Conservation (phyloP, 108 stramenopile genomes). For the Fragilariopsis cylindrus region DNA sequence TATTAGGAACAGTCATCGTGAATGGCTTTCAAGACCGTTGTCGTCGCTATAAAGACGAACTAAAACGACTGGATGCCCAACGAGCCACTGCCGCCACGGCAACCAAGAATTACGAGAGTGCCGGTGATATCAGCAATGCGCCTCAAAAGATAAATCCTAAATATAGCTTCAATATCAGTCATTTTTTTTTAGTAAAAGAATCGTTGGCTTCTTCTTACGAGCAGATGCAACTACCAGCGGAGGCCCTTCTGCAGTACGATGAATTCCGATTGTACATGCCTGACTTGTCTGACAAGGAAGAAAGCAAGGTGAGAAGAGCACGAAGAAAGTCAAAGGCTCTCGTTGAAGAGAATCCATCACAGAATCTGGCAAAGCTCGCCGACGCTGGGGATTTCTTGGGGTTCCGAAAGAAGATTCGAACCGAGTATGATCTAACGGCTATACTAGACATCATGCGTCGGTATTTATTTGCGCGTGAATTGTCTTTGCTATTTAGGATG, state of each 20-base stretch:
- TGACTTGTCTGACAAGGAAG: conserved; percentile 39
- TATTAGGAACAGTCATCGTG: conserved; percentile 62
- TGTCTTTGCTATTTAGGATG: conserved; percentile 60
- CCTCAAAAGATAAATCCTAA: neutral
- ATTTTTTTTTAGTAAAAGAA: conserved; percentile 85
- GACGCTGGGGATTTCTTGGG: conserved; percentile 58
- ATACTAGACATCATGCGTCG: conserved; percentile 52
- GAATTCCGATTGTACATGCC: conserved; percentile 73
- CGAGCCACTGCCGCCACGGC: conserved; percentile 46
- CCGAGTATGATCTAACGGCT: conserved; percentile 44
- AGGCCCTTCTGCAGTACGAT: conserved; percentile 81
- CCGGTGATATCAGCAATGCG: neutral
- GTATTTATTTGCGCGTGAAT: conserved; percentile 76
- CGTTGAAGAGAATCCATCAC: conserved; percentile 13
- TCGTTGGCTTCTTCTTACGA: conserved; percentile 81
- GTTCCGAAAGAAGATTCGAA: conserved; percentile 59
- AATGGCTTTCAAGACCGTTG: conserved; percentile 74
- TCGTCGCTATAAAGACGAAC: conserved; percentile 70
- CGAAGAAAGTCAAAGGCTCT: conserved; percentile 26
- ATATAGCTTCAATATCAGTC: conserved; percentile 55
- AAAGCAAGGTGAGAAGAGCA: conserved; percentile 13
- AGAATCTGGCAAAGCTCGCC: conserved; percentile 37
- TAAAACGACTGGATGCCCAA: conserved; percentile 60
- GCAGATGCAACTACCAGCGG: conserved; percentile 75
- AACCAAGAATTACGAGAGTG: conserved; percentile 20